Percentiles rank a stretch among this genome's conserved stretches.
phyloP scores from a whole-genome alignment of 768 basidiomycete genomes.

The Lentinula sp. region DNA sequence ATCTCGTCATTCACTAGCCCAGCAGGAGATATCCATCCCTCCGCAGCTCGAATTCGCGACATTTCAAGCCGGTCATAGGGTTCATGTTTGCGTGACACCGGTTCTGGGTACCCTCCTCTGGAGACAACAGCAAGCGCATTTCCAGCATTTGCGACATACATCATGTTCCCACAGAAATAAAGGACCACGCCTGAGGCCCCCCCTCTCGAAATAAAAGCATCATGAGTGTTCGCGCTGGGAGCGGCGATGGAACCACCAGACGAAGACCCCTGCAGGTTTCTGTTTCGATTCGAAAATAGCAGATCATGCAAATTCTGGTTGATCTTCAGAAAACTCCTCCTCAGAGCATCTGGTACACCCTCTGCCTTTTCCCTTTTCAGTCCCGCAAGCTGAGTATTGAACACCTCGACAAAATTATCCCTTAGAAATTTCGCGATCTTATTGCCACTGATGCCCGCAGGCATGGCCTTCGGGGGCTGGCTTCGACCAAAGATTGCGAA shows the following conservation, averaged over 20 bases:
- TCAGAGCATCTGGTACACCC: constrained; percentile 66
- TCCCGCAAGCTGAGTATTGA: constrained; percentile 50
- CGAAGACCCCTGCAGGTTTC: constrained; percentile 43
- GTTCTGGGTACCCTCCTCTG: constrained; percentile 61
- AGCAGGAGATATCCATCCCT: constrained; percentile 90
- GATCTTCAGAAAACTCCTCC: constrained; percentile 81
- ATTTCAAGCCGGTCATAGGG: constrained; percentile 87
- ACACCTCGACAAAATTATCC: constrained; percentile 66
- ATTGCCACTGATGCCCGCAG: constrained; percentile 50
- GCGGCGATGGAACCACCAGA: constrained; percentile 21
- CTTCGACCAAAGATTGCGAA: constrained; percentile 95
- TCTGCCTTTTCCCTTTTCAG: constrained; percentile 44
- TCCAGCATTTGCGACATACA: constrained; percentile 90
- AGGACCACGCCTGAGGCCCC: constrained; percentile 86
- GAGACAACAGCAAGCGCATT: constrained; percentile 86
- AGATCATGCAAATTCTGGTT: constrained; percentile 77
- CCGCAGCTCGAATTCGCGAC: constrained; percentile 80
- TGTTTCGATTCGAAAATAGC: constrained; percentile 60
- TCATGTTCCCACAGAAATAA: constrained; percentile 71
- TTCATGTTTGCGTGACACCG: constrained; percentile 78
- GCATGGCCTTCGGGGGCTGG: constrained; percentile 34
- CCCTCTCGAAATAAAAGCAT: constrained; percentile 49
- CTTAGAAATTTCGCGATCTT: constrained; percentile 77
- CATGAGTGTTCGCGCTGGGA: constrained; percentile 24
- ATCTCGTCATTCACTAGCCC: constrained; percentile 90